Percentiles rank a stretch among this genome's conserved stretches.
phyloP scores from a whole-genome alignment of 202 grass and related monocot species.

The Cymbopogon flexuosus region DNA sequence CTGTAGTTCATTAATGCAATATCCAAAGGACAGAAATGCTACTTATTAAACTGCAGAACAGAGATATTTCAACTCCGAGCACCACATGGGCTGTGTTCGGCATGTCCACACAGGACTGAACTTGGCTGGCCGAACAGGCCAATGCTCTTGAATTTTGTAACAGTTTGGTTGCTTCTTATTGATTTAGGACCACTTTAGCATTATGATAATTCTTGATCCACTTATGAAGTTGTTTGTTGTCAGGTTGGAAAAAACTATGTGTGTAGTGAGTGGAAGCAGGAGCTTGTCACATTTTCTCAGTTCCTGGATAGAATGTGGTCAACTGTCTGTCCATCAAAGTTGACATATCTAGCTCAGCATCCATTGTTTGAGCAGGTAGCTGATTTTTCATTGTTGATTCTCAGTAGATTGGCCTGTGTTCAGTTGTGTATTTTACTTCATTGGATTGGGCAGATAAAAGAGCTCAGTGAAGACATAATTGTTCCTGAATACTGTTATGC shows the following conservation, averaged over 20 bases:
- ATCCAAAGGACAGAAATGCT: not conserved
- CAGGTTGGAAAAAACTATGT: conserved; percentile 85
- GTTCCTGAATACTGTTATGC: conserved; percentile 89
- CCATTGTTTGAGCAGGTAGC: conserved; percentile 87
- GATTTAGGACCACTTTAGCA: not conserved
- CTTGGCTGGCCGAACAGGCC: too few relatives aligned
- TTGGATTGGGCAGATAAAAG: conserved; percentile 54
- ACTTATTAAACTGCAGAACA: not conserved
- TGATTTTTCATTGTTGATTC: conserved; percentile 13
- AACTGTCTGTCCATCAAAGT: conserved; percentile 40
- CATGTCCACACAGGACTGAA: too few relatives aligned
- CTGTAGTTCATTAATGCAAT: not conserved
- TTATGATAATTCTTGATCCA: conserved; percentile 14
- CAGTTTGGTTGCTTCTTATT: not conserved
- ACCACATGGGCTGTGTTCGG: not conserved
- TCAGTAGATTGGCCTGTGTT: conserved; percentile 19
- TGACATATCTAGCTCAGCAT: conserved; percentile 93
- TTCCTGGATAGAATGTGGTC: conserved; percentile 73
- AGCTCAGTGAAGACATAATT: conserved; percentile 72
- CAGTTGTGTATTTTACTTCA: conserved; percentile 25
- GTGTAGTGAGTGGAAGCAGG: conserved; percentile 80
- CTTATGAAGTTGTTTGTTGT: conserved; percentile 31
- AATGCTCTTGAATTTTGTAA: not conserved
- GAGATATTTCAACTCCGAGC: not conserved
- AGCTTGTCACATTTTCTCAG: conserved; percentile 80